Conservation (phyloP, 1,284 basidiomycete species). For the Gomphus bonarii region DNA sequence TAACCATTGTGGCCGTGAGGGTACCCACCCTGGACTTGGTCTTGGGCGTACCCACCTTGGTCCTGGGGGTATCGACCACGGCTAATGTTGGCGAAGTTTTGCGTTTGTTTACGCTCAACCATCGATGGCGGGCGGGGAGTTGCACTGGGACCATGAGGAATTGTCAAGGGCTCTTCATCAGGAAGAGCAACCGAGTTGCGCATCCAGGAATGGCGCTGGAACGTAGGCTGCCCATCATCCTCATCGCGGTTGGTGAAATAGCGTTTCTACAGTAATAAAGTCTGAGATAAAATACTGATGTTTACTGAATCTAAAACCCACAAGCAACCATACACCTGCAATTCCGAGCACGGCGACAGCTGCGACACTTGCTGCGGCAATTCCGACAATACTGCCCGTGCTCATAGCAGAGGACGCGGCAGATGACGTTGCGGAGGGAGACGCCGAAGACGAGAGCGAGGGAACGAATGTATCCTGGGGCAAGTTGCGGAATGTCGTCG, state of each 20-base stretch:
- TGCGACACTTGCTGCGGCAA: constrained; percentile 38
- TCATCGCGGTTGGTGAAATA: constrained; percentile 32
- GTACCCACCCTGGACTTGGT: constrained; percentile 28
- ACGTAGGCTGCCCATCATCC: constrained; percentile 28
- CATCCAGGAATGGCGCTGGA: constrained; percentile 43
- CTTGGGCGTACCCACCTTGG: constrained; percentile 19
- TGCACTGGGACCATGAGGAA: constrained; percentile 26
- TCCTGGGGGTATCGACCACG: constrained; percentile 15
- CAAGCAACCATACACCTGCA: constrained; percentile 43
- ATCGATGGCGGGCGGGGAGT: constrained; percentile 46
- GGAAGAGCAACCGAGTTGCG: constrained; percentile 48
- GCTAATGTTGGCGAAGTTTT: constrained; percentile 15
- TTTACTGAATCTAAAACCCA: constrained; percentile 23
- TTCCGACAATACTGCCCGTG: constrained; percentile 38
- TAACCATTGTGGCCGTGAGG: constrained; percentile 13
- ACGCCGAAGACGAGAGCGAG: constrained; percentile 14
- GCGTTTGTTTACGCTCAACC: constrained; percentile 35
- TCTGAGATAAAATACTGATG: too few species aligned
- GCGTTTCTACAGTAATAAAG: constrained; percentile 27
- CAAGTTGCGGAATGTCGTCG: not conserved
- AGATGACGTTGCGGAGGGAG: constrained; percentile 12
- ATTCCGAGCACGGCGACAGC: constrained; percentile 39
- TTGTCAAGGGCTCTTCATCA: constrained; percentile 31
- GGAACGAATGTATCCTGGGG: constrained; percentile 3
- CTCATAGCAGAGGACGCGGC: constrained; percentile 21